A percentile compares a stretch with the other conserved stretches of the same genome.
These are phyloP conservation scores for Leptomonas pyrrhocoris DNA, from an alignment of 208 protist species.

Conservation along the genomic window DNA sequence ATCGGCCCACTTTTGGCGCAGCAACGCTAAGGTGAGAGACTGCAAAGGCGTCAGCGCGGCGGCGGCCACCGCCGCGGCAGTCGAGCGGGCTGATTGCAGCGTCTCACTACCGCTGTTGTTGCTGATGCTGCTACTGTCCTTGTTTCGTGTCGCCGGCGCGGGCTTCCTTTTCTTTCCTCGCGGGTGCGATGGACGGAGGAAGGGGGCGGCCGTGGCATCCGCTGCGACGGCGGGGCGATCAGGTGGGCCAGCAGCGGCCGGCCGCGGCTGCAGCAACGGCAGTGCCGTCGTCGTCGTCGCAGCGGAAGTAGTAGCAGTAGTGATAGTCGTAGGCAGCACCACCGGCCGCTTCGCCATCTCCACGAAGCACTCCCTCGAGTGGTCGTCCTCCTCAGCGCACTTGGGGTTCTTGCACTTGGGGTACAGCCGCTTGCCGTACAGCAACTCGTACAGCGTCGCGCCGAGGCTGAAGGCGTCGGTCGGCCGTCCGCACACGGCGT, in stretches of 20 bases:
- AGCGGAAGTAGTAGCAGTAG: too few species aligned
- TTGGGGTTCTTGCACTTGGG: slow-evolving; percentile 55
- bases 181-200: too few species aligned
- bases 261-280: too few species aligned
- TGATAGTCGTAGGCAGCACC: slow-evolving; percentile 27
- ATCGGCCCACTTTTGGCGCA: slow-evolving; percentile 38
- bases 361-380: slow-evolving; percentile 78
- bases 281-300: too few species aligned
- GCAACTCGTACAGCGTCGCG: slow-evolving; percentile 74
- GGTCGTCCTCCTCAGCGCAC: slow-evolving; percentile 54
- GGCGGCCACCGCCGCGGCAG: too few species aligned
- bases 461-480: slow-evolving; percentile 86
- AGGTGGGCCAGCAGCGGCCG: background rate
- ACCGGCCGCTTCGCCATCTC: slow-evolving; percentile 56
- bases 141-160: too few species aligned
- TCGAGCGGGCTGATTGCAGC: too few species aligned
- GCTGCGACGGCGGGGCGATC: too few species aligned
- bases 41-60: slow-evolving; percentile 48
- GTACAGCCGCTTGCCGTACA: slow-evolving; percentile 75
- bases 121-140: background rate
- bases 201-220: too few species aligned
- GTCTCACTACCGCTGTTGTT: background rate
- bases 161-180: too few species aligned
- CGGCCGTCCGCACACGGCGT: slow-evolving; percentile 68
- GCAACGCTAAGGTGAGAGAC: slow-evolving; percentile 50